Evolutionary conservation across 2,329 filamentous ascomycete genomes (phyloP), one percentile per base, ranked within the genome.

Genomic region (Penicillium polonicum): DNA sequence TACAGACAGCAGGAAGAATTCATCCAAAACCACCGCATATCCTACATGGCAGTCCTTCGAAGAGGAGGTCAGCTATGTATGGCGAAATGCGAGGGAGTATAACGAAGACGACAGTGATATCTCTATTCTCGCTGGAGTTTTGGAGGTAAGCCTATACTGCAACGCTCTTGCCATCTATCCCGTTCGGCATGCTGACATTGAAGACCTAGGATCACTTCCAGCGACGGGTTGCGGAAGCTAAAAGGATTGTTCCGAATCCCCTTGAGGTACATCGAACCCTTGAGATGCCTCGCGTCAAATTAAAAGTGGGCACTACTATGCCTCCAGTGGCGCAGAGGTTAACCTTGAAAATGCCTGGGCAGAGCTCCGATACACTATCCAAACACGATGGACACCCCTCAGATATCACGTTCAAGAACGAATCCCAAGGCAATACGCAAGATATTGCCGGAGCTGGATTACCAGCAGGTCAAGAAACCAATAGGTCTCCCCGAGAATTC

Each of bases 41-140:
- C 92, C 91, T 72, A 89, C 80, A 50, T 97, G 92, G 92, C 83
- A 86, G 56, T 83, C 86, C 0, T 91, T 96, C 64, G 91, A 91
- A 71, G 87, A 92, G 53, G 89, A 90, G 68, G 82, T 90, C 13
- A 89, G 87, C 67, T 82, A 90, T 52, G 86, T 97, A 43, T 97
- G 92, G 92, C 83, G 83, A 48, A 97, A 97, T 73, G 91, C 92
- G 0, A 89, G 87, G 68, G 88, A 88, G 58, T 97, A 93, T 79
- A 97, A 97, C 65, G 91, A 96, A 73, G 92, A 96, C 70, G 90
- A 88, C 4, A 96, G 92, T 68, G 88, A 91, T 17, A 92, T 96
- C 51, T 91, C 87, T 62, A 80, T 84, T 23, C 80, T 94, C 60
- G 91, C 91, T 0, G 84, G 87, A 48, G 87, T 94, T 59, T 83